Evolutionary conservation across 2,329 filamentous ascomycete species (phyloP).

Genomic region (Aspergillus cejpii): DNA sequence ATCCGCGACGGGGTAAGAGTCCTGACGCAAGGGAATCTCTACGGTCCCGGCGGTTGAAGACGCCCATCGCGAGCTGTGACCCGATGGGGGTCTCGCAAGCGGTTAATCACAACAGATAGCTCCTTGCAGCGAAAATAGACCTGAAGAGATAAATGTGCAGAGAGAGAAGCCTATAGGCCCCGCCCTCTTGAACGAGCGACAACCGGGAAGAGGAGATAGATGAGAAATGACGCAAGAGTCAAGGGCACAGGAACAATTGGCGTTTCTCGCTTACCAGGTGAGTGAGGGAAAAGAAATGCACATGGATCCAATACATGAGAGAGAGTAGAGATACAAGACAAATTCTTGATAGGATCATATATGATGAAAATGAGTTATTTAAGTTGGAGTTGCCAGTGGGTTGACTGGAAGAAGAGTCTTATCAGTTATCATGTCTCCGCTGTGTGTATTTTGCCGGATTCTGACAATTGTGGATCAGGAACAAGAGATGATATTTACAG

Average conservation of each 20-base stretch:
- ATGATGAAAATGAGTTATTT: background rate
- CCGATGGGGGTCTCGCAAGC: background rate
- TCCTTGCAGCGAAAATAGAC: background rate
- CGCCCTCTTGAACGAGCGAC: background rate
- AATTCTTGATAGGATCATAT: background rate
- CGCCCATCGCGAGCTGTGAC: conserved; percentile 19
- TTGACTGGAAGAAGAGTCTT: too few species aligned
- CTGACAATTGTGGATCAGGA: too few species aligned
- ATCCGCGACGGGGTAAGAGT: conserved; percentile 19
- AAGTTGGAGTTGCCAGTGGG: too few species aligned
- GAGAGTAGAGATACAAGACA: background rate
- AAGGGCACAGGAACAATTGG: conserved; percentile 8
- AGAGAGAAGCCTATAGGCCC: conserved; percentile 1
- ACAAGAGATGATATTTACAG: too few species aligned
- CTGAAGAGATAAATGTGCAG: background rate
- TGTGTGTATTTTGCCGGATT: too few species aligned
- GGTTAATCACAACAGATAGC: background rate
- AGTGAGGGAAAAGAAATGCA: background rate
- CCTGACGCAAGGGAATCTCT: conserved; percentile 26
- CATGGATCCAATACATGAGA: background rate
- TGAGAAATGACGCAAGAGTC: conserved; percentile 18
- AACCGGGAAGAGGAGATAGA: conserved; percentile 1
- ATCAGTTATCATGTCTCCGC: too few species aligned
- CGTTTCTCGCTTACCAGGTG: conserved; percentile 8
- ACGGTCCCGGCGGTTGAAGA: conserved; percentile 26